Evolutionary conservation across 2,329 filamentous ascomycete species (phyloP), one percentile per base, ranked within the genome.

Genomic region (Aspergillus arachidicola): DNA sequence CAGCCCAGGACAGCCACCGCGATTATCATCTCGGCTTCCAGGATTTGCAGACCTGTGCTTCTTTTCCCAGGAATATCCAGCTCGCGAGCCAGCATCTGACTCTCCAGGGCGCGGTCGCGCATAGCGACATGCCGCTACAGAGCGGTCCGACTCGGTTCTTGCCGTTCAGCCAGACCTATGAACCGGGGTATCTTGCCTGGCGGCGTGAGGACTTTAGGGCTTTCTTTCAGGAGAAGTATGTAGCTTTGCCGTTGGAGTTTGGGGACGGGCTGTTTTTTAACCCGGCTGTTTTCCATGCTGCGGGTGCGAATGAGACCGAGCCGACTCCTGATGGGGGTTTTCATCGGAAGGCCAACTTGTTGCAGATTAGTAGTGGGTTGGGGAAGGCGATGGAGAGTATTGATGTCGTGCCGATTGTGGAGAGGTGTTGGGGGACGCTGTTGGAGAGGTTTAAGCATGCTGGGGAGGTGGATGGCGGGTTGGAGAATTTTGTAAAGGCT

Each of bases 21-120:
- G 87, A 90, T 70, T 89, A 89, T 69, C 87, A 89, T 68, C 80
- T 90, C 1, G 87, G 87, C 0, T 89, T 89, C 74, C 86, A 88
- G 72, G 84, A 82, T 0, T 71, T 79, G 3, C 80, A 80, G 7
- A 76, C 75, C 1, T 82, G 80, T 50, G 78, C 79, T 0, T 74
- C 70, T 21, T 86, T 84, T 63, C 87, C 87, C 0, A 80, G 79
- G 45, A 80, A 80, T 0, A 79, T 83, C 72, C 87, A 90, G 50
- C 66, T 81, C 1, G 82, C 85, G 0, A 85, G 81, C 30, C 85
- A 86, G 69, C 83, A 85, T 61, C 74, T 90, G 30, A 89, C 87
- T 2, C 76, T 90, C 14, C 87, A 89, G 70, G 87, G 87, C 0
- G 87, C 86, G 0, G 83, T 89, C 0, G 87, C 87, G 2, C 87